Conservation (phyloP, 2,329 filamentous ascomycete species). For the Beauveria caledonica region DNA sequence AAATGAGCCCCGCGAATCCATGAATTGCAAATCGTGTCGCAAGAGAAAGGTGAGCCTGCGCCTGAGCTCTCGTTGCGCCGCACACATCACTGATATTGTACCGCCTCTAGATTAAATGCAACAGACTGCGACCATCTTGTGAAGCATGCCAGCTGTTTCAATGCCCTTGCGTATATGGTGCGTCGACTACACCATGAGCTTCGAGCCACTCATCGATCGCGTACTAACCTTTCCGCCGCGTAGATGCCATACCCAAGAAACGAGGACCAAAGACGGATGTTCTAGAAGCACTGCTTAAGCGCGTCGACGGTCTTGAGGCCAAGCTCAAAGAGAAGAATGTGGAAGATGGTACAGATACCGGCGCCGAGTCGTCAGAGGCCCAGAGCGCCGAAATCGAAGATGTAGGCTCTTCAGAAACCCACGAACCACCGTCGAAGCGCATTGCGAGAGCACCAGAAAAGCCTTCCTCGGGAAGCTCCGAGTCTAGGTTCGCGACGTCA, state of each 20-base stretch:
- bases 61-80: no score
- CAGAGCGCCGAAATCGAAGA: conserved; percentile 12
- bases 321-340: conserved; percentile 62
- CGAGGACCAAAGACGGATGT: conserved; percentile 86
- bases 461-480: conserved; percentile 27
- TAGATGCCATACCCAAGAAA: conserved; percentile 84
- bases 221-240: neutral
- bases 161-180: conserved; percentile 82
- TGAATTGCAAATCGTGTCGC: conserved; percentile 93
- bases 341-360: conserved; percentile 6
- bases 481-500: conserved; percentile 30
- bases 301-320: conserved; percentile 78
- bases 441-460: conserved; percentile 28
- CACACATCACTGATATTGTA: conserved; percentile 3
- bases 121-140: conserved; percentile 73
- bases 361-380: neutral
- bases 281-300: conserved; percentile 72
- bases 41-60: conserved; percentile 69
- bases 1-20: conserved; percentile 75
- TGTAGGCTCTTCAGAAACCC: conserved; percentile 20
- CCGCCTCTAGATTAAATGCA: conserved; percentile 73
- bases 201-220: neutral
- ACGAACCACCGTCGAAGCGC: conserved; percentile 34
- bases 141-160: conserved; percentile 87
- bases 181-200: conserved; percentile 18